Base-by-base conservation (phyloP, 1,139 yeast genomes). In the Scheffersomyces lignicola region DNA sequence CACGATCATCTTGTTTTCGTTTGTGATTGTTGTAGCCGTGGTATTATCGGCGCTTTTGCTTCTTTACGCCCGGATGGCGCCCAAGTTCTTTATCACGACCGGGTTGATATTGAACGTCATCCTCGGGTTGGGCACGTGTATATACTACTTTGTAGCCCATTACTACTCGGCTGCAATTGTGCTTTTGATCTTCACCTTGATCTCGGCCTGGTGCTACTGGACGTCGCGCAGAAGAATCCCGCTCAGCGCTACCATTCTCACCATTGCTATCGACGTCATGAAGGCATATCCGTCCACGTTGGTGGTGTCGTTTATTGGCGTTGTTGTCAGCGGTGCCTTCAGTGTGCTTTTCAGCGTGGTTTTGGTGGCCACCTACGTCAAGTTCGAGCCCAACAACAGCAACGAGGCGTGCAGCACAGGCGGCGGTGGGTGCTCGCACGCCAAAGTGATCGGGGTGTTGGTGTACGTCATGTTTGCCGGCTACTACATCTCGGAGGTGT, bases 401-500 rank as follows among this genome's bases (percentile, higher is more conserved):
- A 69, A 69, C 44, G 58, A 57, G 22, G 75, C 56, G 7, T 69
- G 75, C 44, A 33, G 43, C 14, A 69, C 66, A 7, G 67, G 73
- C 17, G 86, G 86, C 17, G 92, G 90, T 7, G 47, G 72, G 14
- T 84, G 96, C 55, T 76, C 86, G 8, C 72, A 76, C 31, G 69
- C 80, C 1, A 85, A 76, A 49, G 66, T 87, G 43, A 73, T 84
- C 44, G 95, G 95, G 1, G 52, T 73, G 11, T 60, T 76, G 44
- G 77, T 89, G 23, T 82, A 78, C 55, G 80, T 85, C 10, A 82
- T 89, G 47, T 87, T 88, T 60, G 88, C 95, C 5, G 96, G 95
- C 10, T 88, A 77, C 54, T 86, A 83, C 58, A 83, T 88, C 42
- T 73, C 94, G 8, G 97, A 89, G 58, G 95, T 89, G 18, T 70